A percentile compares a stretch with the other conserved stretches of the same genome.
These are phyloP conservation scores for Asterella californica DNA, from an alignment of 225 moss, liverwort and hornwort species.

Conservation along the genomic window DNA sequence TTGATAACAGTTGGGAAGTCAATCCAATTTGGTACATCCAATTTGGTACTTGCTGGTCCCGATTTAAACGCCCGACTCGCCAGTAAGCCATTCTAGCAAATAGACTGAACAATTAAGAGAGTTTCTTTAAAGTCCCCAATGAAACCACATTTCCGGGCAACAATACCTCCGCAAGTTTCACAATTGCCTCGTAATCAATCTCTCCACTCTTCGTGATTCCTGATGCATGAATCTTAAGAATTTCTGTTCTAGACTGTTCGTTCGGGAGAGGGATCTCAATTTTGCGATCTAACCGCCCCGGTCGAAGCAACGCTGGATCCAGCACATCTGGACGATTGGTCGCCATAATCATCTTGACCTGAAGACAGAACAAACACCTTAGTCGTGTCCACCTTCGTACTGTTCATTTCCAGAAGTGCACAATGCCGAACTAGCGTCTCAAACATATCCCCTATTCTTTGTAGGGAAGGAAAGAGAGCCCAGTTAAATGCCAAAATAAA, in stretches of 20 bases:
- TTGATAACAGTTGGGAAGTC: background rate
- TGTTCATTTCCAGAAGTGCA: background rate
- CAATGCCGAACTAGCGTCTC: background rate
- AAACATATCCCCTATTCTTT: background rate
- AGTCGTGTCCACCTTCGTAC: background rate
- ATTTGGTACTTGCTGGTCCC: background rate
- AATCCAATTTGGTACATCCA: background rate
- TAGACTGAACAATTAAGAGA: background rate
- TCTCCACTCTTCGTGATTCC: constrained; percentile 94
- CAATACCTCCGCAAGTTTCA: constrained; percentile 91
- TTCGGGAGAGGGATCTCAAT: constrained; percentile 98
- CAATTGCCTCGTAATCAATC: constrained; percentile 94
- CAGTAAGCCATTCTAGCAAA: background rate
- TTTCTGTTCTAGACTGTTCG: constrained; percentile 93
- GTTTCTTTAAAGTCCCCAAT: too few species aligned
- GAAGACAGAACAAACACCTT: constrained; percentile 2
- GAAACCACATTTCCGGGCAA: background rate
- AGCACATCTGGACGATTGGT: constrained; percentile 96
- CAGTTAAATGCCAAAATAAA: background rate
- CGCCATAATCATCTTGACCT: constrained; percentile 99
- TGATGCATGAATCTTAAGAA: constrained; percentile 92
- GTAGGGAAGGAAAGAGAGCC: background rate
- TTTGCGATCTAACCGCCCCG: constrained; percentile 92
- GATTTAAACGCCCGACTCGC: background rate
- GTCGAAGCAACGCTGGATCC: constrained; percentile 88